Base-by-base conservation (phyloP, 768 basidiomycete species). In the Rhizopogon vinicolor region DNA sequence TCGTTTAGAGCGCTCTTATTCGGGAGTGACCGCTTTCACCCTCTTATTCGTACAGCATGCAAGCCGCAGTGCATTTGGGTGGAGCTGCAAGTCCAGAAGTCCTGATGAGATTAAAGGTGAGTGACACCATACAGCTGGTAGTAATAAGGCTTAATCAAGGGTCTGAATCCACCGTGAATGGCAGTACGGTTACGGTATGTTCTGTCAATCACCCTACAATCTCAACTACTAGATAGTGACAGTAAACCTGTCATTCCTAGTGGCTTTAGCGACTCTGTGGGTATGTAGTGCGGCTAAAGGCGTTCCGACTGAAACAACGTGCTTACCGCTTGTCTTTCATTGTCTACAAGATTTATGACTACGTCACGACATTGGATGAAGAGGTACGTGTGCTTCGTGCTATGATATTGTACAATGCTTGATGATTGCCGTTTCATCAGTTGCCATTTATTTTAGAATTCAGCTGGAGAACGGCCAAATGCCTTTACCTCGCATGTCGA, bases 401-500 rank as follows among this genome's bases (percentile, higher is more conserved):
- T 14, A 9, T 19, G 1, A 12, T 12, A 33, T 33, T n/a, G 13
- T 37, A 33, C 7, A 7, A 1, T 33, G 31, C 31, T 14, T 48
- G 14, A 1, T 16, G 4, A 19, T 49, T 33, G 9, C 14, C 18
- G 7, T 35, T 18, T 52, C 42, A 13, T 31, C 9, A 54, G 53
- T 29, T 54, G 22, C 7, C 48, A 13, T 54, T 54, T 40, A 1
- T 53, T 16, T 6, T 7, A 1, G 10, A n/a, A 4, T 53, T 33
- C 2, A 51, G 3, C 33, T 53, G 52, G 52, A 53, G 45, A n/a
- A 16, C 16, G 3, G 52, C 37, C 35, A 54, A 52, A 31, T 39
- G 33, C 9, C 14, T 51, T 25, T 54, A 54, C 35, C 46, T 54
- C 35, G 74, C 53, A 8, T 40, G 56, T 29, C 49, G 29, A 41